Base-by-base conservation (phyloP, 192 early-diverging fungal species). In the Backusella parvicylindrica region DNA sequence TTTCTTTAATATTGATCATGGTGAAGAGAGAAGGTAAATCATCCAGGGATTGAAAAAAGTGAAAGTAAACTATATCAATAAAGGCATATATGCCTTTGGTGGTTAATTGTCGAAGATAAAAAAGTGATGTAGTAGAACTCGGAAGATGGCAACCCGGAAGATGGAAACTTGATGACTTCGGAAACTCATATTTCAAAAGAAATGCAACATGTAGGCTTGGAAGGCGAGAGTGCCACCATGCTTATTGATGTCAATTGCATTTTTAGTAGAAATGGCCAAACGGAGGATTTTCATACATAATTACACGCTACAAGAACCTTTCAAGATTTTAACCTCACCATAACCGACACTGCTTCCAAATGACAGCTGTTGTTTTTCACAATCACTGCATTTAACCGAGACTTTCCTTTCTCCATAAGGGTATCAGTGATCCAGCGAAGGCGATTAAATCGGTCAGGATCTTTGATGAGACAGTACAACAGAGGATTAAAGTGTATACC, bases 161-260 rank as follows among this genome's bases (percentile, higher is more conserved):
- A n/a, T n/a, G n/a, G n/a, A n/a, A n/a, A n/a, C n/a, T n/a, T n/a
- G n/a, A n/a, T n/a, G n/a, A n/a, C n/a, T n/a, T n/a, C n/a, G n/a
- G n/a, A n/a, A n/a, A n/a, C n/a, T n/a, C n/a, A n/a, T n/a, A n/a
- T n/a, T n/a, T n/a, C n/a, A n/a, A n/a, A n/a, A n/a, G n/a, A n/a
- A n/a, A n/a, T n/a, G n/a, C n/a, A 74, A 30, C 73, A 74, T 74
- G 73, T 36, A 74, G n/a, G n/a, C 67, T 74, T 74, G 63, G 31
- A 74, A 66, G 3, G 64, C 76, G 21, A 77, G 26, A 21, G 41
- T 38, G 12, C 49, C 21, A 41, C 68, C 71, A 13, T 64, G 35
- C 31, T 73, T 73, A 56, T 73, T 73, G n/a, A 73, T 23, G 64
- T 73, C 71, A 64, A 73, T 64, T 6, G 71, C 21, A 53, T 67